Evolutionary conservation across 371 early-diverging fungal genomes (phyloP), one percentile per base, ranked within the genome.

Genomic region (Quaeritorhiza haematococci): DNA sequence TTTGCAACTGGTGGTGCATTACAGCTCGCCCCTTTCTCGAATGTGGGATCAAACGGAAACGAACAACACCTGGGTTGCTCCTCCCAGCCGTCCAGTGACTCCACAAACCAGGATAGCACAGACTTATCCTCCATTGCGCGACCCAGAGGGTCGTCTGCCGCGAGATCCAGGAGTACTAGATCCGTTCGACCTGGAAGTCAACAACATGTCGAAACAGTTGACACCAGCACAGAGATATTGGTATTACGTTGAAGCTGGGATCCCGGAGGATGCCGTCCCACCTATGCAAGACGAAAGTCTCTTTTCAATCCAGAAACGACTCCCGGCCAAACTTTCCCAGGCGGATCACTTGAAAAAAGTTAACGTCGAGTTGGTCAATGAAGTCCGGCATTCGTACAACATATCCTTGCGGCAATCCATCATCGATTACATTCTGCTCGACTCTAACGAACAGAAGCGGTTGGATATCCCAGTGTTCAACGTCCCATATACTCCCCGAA

Each of bases 351-450:
- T 76, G 23, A 41, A 52, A 33, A 34, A 38, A 21, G 68, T 61
- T 2, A 23, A 56, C 6, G 10, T 10, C 1, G 55, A 56, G 32
- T 56, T 77, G 44, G 47, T 70, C 13, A 28, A 30, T 0, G 81
- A 80, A 50, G 54, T 79, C 19, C 46, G 59, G n/a, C 38, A 56
- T 4, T 62, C 56, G 19, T 69, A 81, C 51, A 19, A 19, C 2
- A 62, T 58, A 0, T 73, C 79, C 10, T 53, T 75, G 23, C 73
- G 74, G 51, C 73, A 69, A 33, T 55, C 68, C 8, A 76, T 81
- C 55, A 58, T 81, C 1, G 77, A 81, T 55, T 81, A 81, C 52
- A 73, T 81, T 50, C 55, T 81, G 32, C 54, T 79, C 4, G 81
- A 81, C 58, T 53, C 59, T 0, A 42, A 38, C 0, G 81, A 81